phyloP scores from a whole-genome alignment of 306 rosid species.

The Quercus dentata region DNA sequence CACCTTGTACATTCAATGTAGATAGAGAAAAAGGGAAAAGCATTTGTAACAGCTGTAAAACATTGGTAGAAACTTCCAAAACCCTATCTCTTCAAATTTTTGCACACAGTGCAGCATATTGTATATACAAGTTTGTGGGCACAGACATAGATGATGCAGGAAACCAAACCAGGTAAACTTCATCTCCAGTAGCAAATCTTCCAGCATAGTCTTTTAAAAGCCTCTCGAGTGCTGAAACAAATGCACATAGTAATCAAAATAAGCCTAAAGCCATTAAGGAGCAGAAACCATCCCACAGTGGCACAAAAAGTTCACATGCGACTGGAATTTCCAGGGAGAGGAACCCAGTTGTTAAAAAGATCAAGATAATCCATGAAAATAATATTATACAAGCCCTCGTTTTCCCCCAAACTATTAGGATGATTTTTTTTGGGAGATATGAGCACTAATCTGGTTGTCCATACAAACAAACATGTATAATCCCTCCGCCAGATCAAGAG shows the following conservation, averaged over 20 bases:
- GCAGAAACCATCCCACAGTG: background rate
- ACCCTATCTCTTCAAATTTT: background rate
- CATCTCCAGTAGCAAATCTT: slow-evolving; percentile 58
- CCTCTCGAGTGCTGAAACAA: slow-evolving; percentile 53
- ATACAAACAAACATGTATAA: background rate
- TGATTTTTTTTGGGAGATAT: too few relatives aligned
- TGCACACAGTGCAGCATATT: background rate
- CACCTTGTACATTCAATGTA: background rate
- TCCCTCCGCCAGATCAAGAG: background rate
- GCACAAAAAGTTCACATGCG: background rate
- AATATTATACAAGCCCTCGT: background rate
- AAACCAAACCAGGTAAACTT: slow-evolving; percentile 40
- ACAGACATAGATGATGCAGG: background rate
- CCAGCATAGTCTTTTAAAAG: slow-evolving; percentile 47
- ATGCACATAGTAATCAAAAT: background rate
- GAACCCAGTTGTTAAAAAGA: background rate
- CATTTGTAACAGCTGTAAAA: background rate
- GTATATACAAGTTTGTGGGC: background rate
- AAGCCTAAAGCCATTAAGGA: too few relatives aligned
- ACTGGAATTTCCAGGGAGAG: too few relatives aligned
- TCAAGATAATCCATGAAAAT: background rate
- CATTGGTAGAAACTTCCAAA: background rate
- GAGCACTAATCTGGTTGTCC: background rate
- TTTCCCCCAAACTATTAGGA: background rate
- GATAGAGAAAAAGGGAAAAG: background rate